Evolutionary conservation across 2,329 filamentous ascomycete genomes (phyloP), one percentile per base, ranked within the genome.

Genomic region (Trichoderma oligosporum): DNA sequence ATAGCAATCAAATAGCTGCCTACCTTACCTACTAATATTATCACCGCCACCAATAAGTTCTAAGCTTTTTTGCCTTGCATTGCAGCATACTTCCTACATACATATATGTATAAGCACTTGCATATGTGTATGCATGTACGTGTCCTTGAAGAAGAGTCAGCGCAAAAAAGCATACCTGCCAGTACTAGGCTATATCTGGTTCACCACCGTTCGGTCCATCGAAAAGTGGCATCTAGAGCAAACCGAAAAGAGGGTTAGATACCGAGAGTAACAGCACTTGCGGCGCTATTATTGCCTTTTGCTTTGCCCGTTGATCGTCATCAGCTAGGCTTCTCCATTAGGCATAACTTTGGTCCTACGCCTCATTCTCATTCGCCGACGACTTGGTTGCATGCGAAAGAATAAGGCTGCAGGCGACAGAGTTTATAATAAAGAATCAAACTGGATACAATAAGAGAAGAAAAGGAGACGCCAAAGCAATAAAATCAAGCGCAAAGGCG

Each of bases 341-440:
- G 54, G 54, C 54, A 42, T 51, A 49, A 48, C 4, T 49, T 36
- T 31, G 31, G 35, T 42, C 29, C 36, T 27, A 20, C 54, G 53
- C 35, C 36, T 35, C 45, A 9, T 36, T 25, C 54, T 38, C 38
- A 57, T 57, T 57, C 54, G 54, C 54, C 35, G 38, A 35, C 29
- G 7, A 16, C 42, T 22, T 35, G 35, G 44, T 20, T 44, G 53
- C 49, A 54, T 41, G 47, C 51, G 41, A 56, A 22, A 16, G 38
- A 57, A 36, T 44, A 57, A 49, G 54, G 54, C 54, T 57, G 54
- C 54, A 57, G 54, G 45, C 54, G 44, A 56, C 53, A 48, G 44
- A 57, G 47, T 44, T 51, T 44, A 49, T n/a, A 51, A 45, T n/a
- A 49, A 7, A n/a, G n/a, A n/a, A n/a, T n/a, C n/a, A n/a, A n/a